These are phyloP conservation scores for Hymenoscyphus fraxineus DNA, from an alignment of 2,329 filamentous ascomycete genomes.

Conservation along the genomic window DNA sequence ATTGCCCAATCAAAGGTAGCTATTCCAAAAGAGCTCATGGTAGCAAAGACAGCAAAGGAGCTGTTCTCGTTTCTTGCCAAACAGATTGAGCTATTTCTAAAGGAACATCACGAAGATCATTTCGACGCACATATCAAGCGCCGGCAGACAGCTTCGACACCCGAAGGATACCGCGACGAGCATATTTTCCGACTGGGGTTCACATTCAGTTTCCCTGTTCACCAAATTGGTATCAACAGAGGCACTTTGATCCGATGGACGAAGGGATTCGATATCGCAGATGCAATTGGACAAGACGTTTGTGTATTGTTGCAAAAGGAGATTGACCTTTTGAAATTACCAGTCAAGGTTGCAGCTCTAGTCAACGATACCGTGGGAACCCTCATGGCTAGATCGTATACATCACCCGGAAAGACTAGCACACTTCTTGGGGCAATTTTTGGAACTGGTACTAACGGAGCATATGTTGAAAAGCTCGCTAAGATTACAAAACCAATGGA, in stretches of 20 bases:
- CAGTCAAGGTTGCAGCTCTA: slow-evolving; percentile 89
- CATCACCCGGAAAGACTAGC: slow-evolving; percentile 78
- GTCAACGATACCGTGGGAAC: slow-evolving; percentile 98
- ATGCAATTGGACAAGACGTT: slow-evolving; percentile 90
- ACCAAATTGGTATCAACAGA: slow-evolving; percentile 93
- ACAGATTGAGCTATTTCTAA: slow-evolving; percentile 85
- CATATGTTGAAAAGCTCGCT: slow-evolving; percentile 72
- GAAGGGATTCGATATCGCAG: slow-evolving; percentile 96
- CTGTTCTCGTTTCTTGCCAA: slow-evolving; percentile 90
- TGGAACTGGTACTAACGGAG: slow-evolving; percentile 17
- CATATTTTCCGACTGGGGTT: slow-evolving; percentile 93
- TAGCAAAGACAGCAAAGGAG: slow-evolving; percentile 77
- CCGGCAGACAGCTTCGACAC: slow-evolving; percentile 56
- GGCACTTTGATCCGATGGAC: slow-evolving; percentile 95
- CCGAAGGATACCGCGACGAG: slow-evolving; percentile 61
- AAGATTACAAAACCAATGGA: slow-evolving; percentile 76
- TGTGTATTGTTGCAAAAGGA: slow-evolving; percentile 85
- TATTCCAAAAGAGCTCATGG: slow-evolving; percentile 87
- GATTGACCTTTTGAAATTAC: slow-evolving; percentile 80
- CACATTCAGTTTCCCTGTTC: slow-evolving; percentile 95
- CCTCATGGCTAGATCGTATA: slow-evolving; percentile 95
- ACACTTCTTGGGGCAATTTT: slow-evolving; percentile 96
- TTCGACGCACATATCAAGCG: slow-evolving; percentile 69
- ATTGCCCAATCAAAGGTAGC: slow-evolving; percentile 89
- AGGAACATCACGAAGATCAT: slow-evolving; percentile 81